Percentiles rank a stretch among this genome's conserved stretches.
Conservation (phyloP, 148 eudicot species). For the Camellia sinensis region DNA sequence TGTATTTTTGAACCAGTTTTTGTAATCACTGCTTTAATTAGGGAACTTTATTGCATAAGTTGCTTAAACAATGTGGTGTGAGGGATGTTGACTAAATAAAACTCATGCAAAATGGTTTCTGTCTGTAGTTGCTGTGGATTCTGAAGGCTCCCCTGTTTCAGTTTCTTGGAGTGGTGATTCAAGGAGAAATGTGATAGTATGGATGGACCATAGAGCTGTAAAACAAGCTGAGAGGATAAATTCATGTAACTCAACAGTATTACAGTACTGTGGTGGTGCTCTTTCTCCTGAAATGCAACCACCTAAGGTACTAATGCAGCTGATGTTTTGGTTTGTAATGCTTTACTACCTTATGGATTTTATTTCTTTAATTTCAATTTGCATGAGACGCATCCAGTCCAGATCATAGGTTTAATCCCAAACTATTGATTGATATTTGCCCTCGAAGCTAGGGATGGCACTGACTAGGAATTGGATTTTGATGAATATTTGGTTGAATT, state of each 20-base stretch:
- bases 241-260: constrained; percentile 76
- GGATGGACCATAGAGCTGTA: constrained; percentile 99
- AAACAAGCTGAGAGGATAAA: constrained; percentile 97
- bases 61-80: constrained; percentile 2
- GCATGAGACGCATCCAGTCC: neutral
- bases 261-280: constrained; percentile 95
- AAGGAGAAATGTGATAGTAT: constrained; percentile 91
- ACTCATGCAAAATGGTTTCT: constrained; percentile 3
- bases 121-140: constrained; percentile 85
- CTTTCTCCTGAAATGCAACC: constrained; percentile 99
- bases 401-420: neutral
- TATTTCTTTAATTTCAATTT: neutral
- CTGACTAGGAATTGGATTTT: neutral
- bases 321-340: neutral
- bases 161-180: constrained; percentile 98
- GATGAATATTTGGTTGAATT: neutral
- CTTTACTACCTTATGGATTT: neutral
- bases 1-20: constrained; percentile 14
- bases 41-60: neutral
- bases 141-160: constrained; percentile 90
- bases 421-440: neutral
- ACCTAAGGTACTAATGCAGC: constrained; percentile 61
- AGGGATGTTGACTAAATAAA: constrained; percentile 5
- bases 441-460: neutral
- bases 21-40: neutral